Conservation (phyloP, 2,329 filamentous ascomycete species). For the Epichloe sibirici region DNA sequence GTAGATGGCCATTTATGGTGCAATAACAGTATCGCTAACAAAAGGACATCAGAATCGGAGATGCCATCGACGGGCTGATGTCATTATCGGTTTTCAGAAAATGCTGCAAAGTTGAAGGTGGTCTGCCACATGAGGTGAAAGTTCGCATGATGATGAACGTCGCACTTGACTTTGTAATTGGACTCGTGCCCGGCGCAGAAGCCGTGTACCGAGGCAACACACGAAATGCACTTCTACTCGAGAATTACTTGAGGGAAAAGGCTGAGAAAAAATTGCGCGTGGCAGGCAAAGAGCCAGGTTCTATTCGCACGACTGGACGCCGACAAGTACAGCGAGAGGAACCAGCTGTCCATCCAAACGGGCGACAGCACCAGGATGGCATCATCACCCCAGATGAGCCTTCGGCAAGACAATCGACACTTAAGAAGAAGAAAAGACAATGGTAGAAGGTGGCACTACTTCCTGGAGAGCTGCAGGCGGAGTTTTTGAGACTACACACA, state of each 20-base stretch:
- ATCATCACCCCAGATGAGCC: not conserved
- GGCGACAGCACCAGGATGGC: not conserved
- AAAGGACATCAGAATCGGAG: constrained; percentile 50
- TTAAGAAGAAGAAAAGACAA: not conserved
- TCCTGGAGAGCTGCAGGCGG: not conserved
- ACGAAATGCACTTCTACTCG: constrained; percentile 58
- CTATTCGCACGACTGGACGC: constrained; percentile 38
- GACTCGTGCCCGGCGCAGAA: constrained; percentile 60
- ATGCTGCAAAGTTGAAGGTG: constrained; percentile 64
- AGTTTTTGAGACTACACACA: not conserved
- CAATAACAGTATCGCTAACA: not conserved
- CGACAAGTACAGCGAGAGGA: constrained; percentile 24
- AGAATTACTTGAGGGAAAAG: constrained; percentile 54
- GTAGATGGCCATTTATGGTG: not conserved
- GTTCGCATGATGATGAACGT: constrained; percentile 74
- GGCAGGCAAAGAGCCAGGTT: constrained; percentile 31
- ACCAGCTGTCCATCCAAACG: not conserved
- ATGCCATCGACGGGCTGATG: constrained; percentile 60
- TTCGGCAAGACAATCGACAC: not conserved
- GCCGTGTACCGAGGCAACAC: constrained; percentile 65
- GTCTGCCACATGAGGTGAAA: constrained; percentile 50
- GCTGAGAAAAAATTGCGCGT: constrained; percentile 44
- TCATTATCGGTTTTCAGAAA: constrained; percentile 63
- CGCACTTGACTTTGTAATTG: constrained; percentile 58
- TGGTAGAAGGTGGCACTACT: not conserved